Evolutionary conservation across 2,329 filamentous ascomycete genomes (phyloP).

Genomic region (Fusarium sp.): DNA sequence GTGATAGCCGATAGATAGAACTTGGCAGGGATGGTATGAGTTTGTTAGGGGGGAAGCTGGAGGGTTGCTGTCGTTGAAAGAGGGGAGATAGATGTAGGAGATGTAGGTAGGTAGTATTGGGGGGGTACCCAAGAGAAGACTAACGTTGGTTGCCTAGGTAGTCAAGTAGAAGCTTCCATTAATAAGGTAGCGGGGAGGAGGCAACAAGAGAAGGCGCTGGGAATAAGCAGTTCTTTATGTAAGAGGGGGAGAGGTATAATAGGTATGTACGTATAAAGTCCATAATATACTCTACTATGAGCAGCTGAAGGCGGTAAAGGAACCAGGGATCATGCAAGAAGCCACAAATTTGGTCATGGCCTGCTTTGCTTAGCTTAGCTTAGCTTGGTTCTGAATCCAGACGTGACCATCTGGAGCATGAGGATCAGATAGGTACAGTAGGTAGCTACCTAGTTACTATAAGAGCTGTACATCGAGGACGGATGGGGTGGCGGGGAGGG

Average conservation of each 20-base stretch:
- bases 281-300: constrained; percentile 17
- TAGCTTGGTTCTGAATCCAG: neutral
- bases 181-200: constrained; percentile 21
- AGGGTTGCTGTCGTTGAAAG: constrained; percentile 1
- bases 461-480: no score
- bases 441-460: no score
- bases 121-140: neutral
- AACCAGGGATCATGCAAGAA: constrained; percentile 11
- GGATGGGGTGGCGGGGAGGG: constrained; percentile 23
- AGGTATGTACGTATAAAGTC: constrained; percentile 1
- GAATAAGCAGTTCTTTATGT: constrained; percentile 37
- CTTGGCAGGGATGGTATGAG: neutral
- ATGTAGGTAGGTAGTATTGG: constrained; percentile 1
- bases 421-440: neutral
- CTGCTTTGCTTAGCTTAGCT: neutral
- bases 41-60: neutral
- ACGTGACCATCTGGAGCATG: constrained; percentile 15
- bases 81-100: neutral
- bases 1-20: neutral
- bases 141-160: neutral
- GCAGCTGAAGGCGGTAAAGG: constrained; percentile 17
- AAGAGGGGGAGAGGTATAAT: no score
- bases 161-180: constrained; percentile 12
- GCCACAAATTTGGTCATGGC: constrained; percentile 13
- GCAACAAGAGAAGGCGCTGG: constrained; percentile 9